Evolutionary conservation across 495 filamentous ascomycete genomes (phyloP).

Genomic region (Neurospora tetrasperma): DNA sequence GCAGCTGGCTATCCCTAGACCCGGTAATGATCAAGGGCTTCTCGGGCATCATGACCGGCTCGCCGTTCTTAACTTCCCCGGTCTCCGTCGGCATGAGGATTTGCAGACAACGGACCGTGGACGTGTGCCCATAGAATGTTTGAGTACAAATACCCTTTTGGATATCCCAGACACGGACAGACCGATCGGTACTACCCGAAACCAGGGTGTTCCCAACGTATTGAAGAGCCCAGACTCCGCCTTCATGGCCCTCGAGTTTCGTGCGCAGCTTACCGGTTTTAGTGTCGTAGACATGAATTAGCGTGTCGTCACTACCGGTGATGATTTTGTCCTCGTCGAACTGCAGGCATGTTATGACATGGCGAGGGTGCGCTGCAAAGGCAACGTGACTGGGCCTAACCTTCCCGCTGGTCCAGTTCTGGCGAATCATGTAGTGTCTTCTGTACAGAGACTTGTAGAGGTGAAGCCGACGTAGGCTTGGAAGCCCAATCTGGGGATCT

Average conservation of each 20-base stretch:
- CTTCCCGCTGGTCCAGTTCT: conserved; percentile 79
- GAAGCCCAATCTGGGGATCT: conserved; percentile 68
- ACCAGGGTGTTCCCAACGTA: conserved; percentile 93
- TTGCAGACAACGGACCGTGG: conserved; percentile 90
- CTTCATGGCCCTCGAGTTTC: conserved; percentile 85
- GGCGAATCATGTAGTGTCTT: conserved; percentile 76
- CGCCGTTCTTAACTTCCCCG: conserved; percentile 61
- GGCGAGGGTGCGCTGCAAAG: conserved; percentile 87
- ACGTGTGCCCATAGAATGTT: conserved; percentile 94
- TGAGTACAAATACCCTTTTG: conserved; percentile 82
- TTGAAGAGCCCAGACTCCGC: conserved; percentile 95
- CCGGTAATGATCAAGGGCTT: conserved; percentile 94
- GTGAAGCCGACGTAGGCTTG: conserved; percentile 70
- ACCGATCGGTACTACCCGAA: conserved; percentile 91
- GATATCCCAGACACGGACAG: conserved; percentile 97
- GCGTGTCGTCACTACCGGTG: conserved; percentile 93
- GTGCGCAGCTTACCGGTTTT: conserved; percentile 79
- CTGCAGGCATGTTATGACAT: conserved; percentile 95
- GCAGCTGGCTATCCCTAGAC: conserved; percentile 85
- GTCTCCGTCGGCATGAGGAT: conserved; percentile 82
- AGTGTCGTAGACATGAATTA: conserved; percentile 98
- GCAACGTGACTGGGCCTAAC: conserved; percentile 89
- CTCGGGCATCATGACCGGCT: conserved; percentile 75
- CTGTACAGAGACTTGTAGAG: conserved; percentile 96
- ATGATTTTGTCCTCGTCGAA: conserved; percentile 97